Conservation (phyloP, 75 land plant genomes). For the Pinus taeda region DNA sequence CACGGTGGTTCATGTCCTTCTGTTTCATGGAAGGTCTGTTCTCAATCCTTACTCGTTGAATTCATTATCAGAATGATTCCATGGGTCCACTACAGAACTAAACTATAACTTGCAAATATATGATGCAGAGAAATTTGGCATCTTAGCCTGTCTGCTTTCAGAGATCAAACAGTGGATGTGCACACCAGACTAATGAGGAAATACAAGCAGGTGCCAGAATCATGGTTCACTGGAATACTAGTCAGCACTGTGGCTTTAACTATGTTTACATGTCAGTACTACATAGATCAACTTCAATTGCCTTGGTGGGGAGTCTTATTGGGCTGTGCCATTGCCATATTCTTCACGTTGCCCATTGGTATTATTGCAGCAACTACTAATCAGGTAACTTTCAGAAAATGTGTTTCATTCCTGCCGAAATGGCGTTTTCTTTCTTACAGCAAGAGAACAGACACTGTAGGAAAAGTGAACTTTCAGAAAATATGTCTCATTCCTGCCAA, state of each 20-base stretch:
- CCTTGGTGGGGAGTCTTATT: slow-evolving; percentile 40
- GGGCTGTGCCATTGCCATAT: slow-evolving; percentile 20
- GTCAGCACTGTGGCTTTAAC: slow-evolving; percentile 6
- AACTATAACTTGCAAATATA: background rate
- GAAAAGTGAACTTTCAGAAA: background rate
- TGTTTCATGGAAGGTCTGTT: slow-evolving; percentile 29
- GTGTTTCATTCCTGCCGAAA: no score
- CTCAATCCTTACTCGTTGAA: background rate
- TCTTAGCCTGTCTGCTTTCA: slow-evolving; percentile 20
- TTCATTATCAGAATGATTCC: background rate
- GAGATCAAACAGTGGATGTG: slow-evolving; percentile 9
- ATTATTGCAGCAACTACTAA: slow-evolving; percentile 34
- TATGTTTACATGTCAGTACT: slow-evolving; percentile 6
- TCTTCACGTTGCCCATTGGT: slow-evolving; percentile 38
- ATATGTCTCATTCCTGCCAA: background rate
- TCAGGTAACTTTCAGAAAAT: slow-evolving; percentile 11
- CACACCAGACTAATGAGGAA: slow-evolving; percentile 25
- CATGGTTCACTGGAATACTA: slow-evolving; percentile 22
- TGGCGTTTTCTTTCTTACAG: no score
- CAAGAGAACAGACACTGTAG: no score
- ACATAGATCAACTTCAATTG: slow-evolving; percentile 21
- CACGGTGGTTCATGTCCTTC: slow-evolving; percentile 25
- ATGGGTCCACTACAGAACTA: background rate
- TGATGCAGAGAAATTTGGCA: slow-evolving; percentile 29
- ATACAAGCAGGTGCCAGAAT: slow-evolving; percentile 18